Conservation (phyloP, 768 basidiomycete genomes). For the Tricholoma saponaceum region DNA sequence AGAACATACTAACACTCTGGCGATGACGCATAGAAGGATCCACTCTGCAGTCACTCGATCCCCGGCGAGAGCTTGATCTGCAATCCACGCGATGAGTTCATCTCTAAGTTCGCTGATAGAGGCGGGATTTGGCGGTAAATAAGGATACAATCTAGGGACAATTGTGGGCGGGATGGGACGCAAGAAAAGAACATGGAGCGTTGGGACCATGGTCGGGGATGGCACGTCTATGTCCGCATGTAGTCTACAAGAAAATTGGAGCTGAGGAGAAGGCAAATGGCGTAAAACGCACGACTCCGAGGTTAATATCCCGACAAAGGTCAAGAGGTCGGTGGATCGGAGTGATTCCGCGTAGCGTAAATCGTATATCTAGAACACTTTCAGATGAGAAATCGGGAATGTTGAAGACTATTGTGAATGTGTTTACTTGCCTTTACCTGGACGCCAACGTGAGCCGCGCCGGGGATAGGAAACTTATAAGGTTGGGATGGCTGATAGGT, state of each 20-base stretch:
- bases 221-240: conserved; percentile 36
- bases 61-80: conserved; percentile 62
- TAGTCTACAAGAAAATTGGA: conserved; percentile 26
- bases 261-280: neutral
- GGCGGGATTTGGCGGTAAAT: conserved; percentile 3
- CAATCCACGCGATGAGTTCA: conserved; percentile 70
- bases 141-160: conserved; percentile 35
- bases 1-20: conserved; percentile 53
- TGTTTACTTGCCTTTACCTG: conserved; percentile 57
- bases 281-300: conserved; percentile 50
- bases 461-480: conserved; percentile 65
- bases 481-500: conserved; percentile 21
- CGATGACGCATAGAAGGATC: conserved; percentile 57
- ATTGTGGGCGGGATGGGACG: conserved; percentile 36
- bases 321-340: conserved; percentile 58
- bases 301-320: conserved; percentile 71
- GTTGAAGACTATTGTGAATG: neutral
- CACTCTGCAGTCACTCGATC: conserved; percentile 72
- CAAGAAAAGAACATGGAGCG: conserved; percentile 65
- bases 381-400: neutral
- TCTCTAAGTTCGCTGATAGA: conserved; percentile 31
- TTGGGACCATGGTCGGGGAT: conserved; percentile 43
- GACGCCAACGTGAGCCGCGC: conserved; percentile 55
- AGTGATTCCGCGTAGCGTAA: conserved; percentile 36
- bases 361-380: conserved; percentile 53